Evolutionary conservation across 176 grass and related monocot species (phyloP).

Genomic region (Lolium perenne): DNA sequence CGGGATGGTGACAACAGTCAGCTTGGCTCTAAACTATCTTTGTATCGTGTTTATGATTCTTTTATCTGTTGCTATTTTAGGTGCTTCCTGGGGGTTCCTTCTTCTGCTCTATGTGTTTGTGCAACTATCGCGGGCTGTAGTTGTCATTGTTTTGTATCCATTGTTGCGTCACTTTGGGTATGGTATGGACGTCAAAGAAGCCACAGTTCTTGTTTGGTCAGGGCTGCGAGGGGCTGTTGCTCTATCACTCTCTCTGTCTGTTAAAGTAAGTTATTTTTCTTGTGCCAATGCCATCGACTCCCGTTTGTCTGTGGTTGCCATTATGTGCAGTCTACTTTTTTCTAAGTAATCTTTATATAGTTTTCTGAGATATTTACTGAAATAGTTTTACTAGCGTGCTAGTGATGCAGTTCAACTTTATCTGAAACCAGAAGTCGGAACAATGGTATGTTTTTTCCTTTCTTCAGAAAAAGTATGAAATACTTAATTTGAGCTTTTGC

Average conservation of each 20-base stretch:
- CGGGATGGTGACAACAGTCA: not conserved
- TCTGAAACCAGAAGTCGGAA: constrained; percentile 76
- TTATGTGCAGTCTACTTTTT: not conserved
- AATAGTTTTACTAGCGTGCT: constrained; percentile 48
- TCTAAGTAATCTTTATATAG: not conserved
- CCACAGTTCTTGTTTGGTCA: constrained; percentile 86
- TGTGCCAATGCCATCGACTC: not conserved
- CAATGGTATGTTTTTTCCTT: constrained; percentile 63
- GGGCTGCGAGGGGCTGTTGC: constrained; percentile 91
- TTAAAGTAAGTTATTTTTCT: constrained; percentile 72
- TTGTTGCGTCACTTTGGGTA: constrained; percentile 83
- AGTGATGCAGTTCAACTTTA: constrained; percentile 63
- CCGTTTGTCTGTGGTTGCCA: constrained; percentile 22
- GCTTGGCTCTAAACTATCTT: not conserved
- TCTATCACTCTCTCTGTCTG: constrained; percentile 72
- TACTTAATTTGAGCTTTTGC: constrained; percentile 31
- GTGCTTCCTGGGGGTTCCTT: constrained; percentile 86
- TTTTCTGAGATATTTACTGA: constrained; percentile 37
- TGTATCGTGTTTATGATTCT: not conserved
- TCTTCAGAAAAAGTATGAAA: not conserved
- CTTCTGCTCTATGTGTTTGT: constrained; percentile 87
- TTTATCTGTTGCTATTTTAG: constrained; percentile 57
- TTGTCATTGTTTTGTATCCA: constrained; percentile 80
- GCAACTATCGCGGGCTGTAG: constrained; percentile 69
- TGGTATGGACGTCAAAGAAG: constrained; percentile 79